Evolutionary conservation across 768 basidiomycete species (phyloP), one percentile per base, ranked within the genome.

Genomic region (Pilatotrama ljubarskyi): DNA sequence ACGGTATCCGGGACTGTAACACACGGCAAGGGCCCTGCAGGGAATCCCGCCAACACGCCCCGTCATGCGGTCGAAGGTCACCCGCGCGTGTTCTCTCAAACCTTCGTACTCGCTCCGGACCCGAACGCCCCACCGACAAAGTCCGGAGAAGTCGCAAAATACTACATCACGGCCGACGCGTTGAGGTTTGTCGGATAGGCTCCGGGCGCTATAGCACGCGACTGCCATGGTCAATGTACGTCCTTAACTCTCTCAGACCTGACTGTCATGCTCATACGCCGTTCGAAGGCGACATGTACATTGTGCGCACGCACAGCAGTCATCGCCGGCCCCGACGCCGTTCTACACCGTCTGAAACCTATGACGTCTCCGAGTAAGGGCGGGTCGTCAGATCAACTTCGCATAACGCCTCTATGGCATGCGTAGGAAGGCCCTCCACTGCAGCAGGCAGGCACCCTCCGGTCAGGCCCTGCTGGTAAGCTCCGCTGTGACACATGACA

Each of bases 61-160:
- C 51, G 73, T 37, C 80, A 82, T 67, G 81, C 78, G 11, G 67
- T 86, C 17, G 91, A 93, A 55, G 89, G 84, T 11, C 90, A 91
- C 38, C 87, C 92, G 8, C 84, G 92, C 38, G 90, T 93, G 50
- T 94, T 94, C 74, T 87, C 88, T 17, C 92, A 94, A 72, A 90
- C 91, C 6, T 94, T 94, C 68, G 84, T 94, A 77, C 85, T 94
- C 36, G 84, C 87, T 10, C 90, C 90, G 4, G 90, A 92, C 69
- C 77, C 89, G 3, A 79, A 77, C 42, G 84, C 86, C 29, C 79
- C 87, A 2, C 79, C 84, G 17, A 79, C 80, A 1, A 86, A 85
- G 60, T 79, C 82, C 5, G 90, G 87, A 57, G 89, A 90, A 68
- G 82, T 90, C 0, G 88, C 88, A 9, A 92, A 89, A 70, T 93